Conservation (phyloP, 306 rosid genomes). For the Nissolia schottii region DNA sequence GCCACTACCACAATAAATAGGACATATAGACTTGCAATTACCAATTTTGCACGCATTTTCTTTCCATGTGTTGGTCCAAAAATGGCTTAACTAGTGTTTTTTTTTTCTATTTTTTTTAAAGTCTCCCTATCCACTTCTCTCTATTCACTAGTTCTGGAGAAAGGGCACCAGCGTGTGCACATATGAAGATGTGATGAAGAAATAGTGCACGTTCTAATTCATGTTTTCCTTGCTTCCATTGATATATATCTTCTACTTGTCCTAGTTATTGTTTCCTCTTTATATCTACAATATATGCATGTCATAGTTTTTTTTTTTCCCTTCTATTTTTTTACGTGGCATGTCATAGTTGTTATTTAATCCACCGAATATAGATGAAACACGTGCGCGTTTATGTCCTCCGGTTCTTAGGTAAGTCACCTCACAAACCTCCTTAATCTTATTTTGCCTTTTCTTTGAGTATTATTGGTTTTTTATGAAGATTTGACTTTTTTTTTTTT, state of each 20-base stretch:
- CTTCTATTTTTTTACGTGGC: background rate
- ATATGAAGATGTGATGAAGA: background rate
- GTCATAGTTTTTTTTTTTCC: background rate
- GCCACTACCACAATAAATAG: background rate
- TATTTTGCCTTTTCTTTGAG: no score
- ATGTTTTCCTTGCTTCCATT: background rate
- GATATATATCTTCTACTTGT: background rate
- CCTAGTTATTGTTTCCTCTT: background rate
- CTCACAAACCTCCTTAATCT: background rate
- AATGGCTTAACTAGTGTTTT: background rate
- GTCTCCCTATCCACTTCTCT: no score
- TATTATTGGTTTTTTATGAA: no score
- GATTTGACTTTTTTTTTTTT: no score
- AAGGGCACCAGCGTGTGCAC: background rate
- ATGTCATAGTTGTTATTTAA: background rate
- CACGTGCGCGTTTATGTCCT: conserved; percentile 25
- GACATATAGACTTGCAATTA: background rate
- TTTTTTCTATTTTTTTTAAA: no score
- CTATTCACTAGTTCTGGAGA: background rate
- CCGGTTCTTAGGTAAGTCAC: background rate
- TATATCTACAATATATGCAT: no score
- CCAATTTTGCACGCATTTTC: background rate
- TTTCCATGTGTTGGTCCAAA: conserved; percentile 19
- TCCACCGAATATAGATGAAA: background rate
- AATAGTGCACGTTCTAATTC: background rate